These are phyloP conservation scores for Pseudogymnoascus sp. DNA, from an alignment of 2,329 filamentous ascomycete genomes.

Conservation along the genomic window DNA sequence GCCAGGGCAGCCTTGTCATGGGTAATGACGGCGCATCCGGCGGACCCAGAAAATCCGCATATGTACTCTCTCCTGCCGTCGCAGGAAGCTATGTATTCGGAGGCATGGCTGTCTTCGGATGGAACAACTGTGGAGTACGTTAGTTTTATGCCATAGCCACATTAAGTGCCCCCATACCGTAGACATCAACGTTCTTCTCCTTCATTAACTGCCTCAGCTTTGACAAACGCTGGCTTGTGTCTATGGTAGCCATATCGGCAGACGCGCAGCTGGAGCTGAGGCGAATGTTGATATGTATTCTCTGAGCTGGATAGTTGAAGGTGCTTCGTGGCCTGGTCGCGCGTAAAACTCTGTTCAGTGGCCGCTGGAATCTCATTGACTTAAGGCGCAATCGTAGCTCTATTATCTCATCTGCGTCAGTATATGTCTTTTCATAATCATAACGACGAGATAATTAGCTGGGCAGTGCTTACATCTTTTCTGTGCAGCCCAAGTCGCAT, in stretches of 20 bases:
- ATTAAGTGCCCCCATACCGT: conserved; percentile 55
- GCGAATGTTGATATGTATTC: conserved; percentile 12
- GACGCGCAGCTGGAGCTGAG: conserved; percentile 12
- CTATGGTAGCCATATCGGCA: conserved; percentile 63
- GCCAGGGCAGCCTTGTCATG: conserved; percentile 80
- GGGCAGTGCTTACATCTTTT: background rate
- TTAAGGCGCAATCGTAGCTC: conserved; percentile 6
- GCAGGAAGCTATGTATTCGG: conserved; percentile 95
- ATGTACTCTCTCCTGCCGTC: conserved; percentile 89
- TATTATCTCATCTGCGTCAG: background rate
- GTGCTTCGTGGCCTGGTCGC: background rate
- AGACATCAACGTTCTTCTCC: conserved; percentile 79
- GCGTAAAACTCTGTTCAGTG: conserved; percentile 18
- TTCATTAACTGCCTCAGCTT: conserved; percentile 80
- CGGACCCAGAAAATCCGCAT: conserved; percentile 89
- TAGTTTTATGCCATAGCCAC: conserved; percentile 18
- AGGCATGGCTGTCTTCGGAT: conserved; percentile 94
- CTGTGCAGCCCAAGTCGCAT: conserved; percentile 2
- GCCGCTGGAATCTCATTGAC: conserved; percentile 24
- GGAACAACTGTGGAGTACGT: conserved; percentile 65
- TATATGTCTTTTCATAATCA: background rate
- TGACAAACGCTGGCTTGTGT: conserved; percentile 70
- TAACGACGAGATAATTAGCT: background rate
- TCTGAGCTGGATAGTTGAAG: background rate
- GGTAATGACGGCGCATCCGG: conserved; percentile 85